phyloP scores from a whole-genome alignment of 116 monocot genomes.

The Iris pallida region DNA sequence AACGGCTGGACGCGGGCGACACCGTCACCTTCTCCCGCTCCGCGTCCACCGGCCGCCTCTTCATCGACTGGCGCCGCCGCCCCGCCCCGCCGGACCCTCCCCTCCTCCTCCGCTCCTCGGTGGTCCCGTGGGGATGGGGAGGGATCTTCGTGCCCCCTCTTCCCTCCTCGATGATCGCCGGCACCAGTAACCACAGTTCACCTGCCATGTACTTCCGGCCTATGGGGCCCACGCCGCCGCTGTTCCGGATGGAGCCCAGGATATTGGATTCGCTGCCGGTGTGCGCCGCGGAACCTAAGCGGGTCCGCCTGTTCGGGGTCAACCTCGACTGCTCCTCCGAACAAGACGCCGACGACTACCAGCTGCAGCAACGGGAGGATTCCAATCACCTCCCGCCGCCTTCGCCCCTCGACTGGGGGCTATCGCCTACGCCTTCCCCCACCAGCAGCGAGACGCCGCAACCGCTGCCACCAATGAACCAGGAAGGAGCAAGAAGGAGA shows the following conservation, averaged over 20 bases:
- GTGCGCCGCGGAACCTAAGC: conserved; percentile 21
- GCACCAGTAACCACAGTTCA: neutral
- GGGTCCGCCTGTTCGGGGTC: conserved; percentile 60
- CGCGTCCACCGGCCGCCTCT: conserved; percentile 41
- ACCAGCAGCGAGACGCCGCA: too few relatives aligned
- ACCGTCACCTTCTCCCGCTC: conserved; percentile 67
- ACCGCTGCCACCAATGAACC: too few relatives aligned
- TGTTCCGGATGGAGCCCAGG: neutral
- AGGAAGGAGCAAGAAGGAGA: too few relatives aligned
- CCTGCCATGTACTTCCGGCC: conserved; percentile 4
- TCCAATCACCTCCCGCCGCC: too few relatives aligned
- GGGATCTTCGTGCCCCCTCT: neutral
- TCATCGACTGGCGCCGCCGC: conserved; percentile 58
- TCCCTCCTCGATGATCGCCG: neutral
- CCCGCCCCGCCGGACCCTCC: conserved; percentile 19
- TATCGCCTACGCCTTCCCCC: too few relatives aligned
- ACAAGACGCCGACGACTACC: conserved; percentile 8
- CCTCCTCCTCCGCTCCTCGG: neutral
- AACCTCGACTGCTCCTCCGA: conserved; percentile 41
- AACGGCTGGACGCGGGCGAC: conserved; percentile 59
- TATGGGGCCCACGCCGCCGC: conserved; percentile 7
- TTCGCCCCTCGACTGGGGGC: too few relatives aligned
- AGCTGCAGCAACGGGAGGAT: neutral
- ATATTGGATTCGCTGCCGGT: conserved; percentile 1
- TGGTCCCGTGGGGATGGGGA: neutral